A percentile compares a stretch with the other conserved stretches of the same genome.
These are phyloP conservation scores for Cylindrotheca closterium DNA, from an alignment of 108 stramenopile species.

Conservation along the genomic window DNA sequence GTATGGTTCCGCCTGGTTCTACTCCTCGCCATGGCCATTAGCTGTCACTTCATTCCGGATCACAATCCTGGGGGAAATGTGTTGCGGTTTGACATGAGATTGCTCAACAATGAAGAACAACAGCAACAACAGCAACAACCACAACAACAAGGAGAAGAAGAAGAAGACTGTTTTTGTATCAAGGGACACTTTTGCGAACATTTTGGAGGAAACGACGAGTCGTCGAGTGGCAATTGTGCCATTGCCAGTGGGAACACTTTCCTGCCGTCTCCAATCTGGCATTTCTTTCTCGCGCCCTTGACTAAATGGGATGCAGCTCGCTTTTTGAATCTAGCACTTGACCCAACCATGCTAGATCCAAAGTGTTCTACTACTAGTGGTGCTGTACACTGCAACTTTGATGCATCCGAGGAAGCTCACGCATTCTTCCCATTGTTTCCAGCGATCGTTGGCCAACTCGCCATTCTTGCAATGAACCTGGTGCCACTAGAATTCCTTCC, in stretches of 20 bases:
- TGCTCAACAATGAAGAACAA: no score
- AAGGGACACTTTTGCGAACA: constrained; percentile 54
- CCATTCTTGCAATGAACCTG: constrained; percentile 28
- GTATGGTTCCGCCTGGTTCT: constrained; percentile 41
- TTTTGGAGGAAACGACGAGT: background rate
- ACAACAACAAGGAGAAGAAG: no score
- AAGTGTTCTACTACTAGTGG: background rate
- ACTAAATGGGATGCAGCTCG: constrained; percentile 87
- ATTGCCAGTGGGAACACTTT: background rate
- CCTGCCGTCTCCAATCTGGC: constrained; percentile 30
- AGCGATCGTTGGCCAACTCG: constrained; percentile 41
- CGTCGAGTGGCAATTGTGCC: background rate
- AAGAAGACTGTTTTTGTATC: constrained; percentile 50
- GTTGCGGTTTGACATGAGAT: constrained; percentile 54
- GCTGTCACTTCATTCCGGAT: constrained; percentile 41
- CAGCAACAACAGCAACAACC: no score
- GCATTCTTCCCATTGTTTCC: constrained; percentile 85
- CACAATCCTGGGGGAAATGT: constrained; percentile 61
- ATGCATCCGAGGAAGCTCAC: constrained; percentile 73
- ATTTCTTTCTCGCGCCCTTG: constrained; percentile 58
- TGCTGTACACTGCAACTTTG: constrained; percentile 14
- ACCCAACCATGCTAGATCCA: constrained; percentile 56
- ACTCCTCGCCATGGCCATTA: constrained; percentile 54
- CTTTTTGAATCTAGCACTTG: constrained; percentile 60
- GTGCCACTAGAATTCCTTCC: constrained; percentile 50